Evolutionary conservation across 2,329 filamentous ascomycete genomes (phyloP).

Genomic region (Teratosphaeriaceae sp.): DNA sequence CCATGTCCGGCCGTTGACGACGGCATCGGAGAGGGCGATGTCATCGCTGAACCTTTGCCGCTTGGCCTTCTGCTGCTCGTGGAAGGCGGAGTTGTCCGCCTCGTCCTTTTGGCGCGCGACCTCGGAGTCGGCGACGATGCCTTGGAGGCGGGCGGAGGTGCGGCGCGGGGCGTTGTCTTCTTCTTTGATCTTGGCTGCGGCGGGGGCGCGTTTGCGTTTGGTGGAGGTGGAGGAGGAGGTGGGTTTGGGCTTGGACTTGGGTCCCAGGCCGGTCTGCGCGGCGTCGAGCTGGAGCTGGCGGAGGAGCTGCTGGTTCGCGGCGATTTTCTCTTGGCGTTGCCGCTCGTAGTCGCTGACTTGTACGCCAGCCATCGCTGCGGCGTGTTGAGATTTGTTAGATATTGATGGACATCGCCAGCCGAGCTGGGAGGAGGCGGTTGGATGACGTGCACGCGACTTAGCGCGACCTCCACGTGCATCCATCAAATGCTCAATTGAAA

Average conservation of each 20-base stretch:
- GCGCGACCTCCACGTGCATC: no score
- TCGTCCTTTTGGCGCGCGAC: constrained; percentile 63
- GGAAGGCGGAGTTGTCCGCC: constrained; percentile 52
- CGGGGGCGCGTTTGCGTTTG: constrained; percentile 35
- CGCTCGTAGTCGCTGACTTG: constrained; percentile 81
- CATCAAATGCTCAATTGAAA: neutral
- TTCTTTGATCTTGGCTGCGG: constrained; percentile 51
- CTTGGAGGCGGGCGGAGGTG: constrained; percentile 55
- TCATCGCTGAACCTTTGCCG: constrained; percentile 58
- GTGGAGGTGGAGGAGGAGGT: constrained; percentile 33
- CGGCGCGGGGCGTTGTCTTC: constrained; percentile 48
- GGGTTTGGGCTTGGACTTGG: constrained; percentile 43
- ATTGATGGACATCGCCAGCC: neutral
- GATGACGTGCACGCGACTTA: neutral
- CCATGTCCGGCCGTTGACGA: constrained; percentile 69
- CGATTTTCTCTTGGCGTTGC: constrained; percentile 78
- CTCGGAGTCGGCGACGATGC: constrained; percentile 60
- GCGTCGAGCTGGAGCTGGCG: constrained; percentile 66
- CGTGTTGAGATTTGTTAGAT: no score
- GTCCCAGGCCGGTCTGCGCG: constrained; percentile 62
- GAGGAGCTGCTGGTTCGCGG: constrained; percentile 74
- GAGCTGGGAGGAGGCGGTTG: neutral
- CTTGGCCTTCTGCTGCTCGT: constrained; percentile 55
- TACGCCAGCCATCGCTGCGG: constrained; percentile 13
- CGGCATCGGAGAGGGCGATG: constrained; percentile 67